Evolutionary conservation across 306 rosid genomes (phyloP), one percentile per base, ranked within the genome.

Genomic region (Hylodesmum podocarpum): DNA sequence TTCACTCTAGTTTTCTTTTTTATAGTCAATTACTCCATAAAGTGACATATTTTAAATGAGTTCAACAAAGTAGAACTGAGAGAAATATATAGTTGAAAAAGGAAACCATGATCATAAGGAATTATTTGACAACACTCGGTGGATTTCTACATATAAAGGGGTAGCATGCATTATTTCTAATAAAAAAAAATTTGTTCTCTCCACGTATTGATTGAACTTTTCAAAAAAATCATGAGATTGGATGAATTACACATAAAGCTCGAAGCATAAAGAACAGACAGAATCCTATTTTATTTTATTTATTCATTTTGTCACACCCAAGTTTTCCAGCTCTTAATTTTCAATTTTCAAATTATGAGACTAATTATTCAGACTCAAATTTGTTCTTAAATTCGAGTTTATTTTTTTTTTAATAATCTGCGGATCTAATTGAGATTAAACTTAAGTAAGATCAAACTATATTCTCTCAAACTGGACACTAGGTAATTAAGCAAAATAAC

Each of bases 161-260:
- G 76, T 65, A 65, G 13, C 21, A 51, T 78, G 79, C 29, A 57
- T 36, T 72, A 34, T 80, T 44, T 83, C 11, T 69, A 39, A 37
- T 22, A 39, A 66, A 2, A 18, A 37, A 34, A 9, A 11, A 28
- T 18, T 39, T n/a, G 71, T 40, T 81, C 76, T 81, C 78, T 81
- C 81, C 84, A 78, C 72, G 69, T 76, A 78, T 71, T 81, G 86
- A 78, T 78, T 67, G 66, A 82, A 77, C 85, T 81, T 84, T 81
- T 81, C 81, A 77, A 77, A 77, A 75, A 51, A 75, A 77, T 66
- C 33, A 81, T 77, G 71, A 50, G 33, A 72, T 5, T 36, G 80
- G 65, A 59, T 58, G 78, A 81, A 80, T 74, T 55, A 27, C 36
- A 44, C 76, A 43, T 49, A 44, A 66, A 77, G 78, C 72, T 73